Evolutionary conservation across 2,329 filamentous ascomycete genomes (phyloP).

Genomic region (Diaporthe humulicola): DNA sequence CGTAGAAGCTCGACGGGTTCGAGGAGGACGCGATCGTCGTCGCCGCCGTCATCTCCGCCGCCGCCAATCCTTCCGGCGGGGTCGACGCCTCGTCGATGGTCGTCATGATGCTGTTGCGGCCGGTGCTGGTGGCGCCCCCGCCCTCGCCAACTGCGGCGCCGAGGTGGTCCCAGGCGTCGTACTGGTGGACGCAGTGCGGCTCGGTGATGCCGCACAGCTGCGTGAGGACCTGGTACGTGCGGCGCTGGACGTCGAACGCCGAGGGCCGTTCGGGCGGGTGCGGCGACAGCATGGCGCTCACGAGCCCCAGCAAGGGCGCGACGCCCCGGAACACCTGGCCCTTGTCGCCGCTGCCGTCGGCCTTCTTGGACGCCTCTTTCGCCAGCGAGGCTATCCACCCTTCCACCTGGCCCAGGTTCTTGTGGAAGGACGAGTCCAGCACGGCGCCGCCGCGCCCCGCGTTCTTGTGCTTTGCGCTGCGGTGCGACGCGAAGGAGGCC

Average conservation of each 20-base stretch:
- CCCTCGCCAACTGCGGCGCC: conserved; percentile 38
- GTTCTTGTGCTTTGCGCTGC: conserved; percentile 74
- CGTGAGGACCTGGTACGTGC: conserved; percentile 65
- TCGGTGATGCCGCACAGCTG: conserved; percentile 61
- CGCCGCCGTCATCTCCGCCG: not conserved
- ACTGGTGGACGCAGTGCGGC: conserved; percentile 68
- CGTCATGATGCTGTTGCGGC: conserved; percentile 23
- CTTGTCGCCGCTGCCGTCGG: conserved; percentile 52
- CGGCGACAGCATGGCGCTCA: conserved; percentile 66
- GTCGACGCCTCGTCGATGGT: conserved; percentile 24
- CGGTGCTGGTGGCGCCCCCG: not conserved
- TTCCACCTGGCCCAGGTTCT: conserved; percentile 76
- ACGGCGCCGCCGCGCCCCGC: conserved; percentile 71
- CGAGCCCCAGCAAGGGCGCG: conserved; percentile 64
- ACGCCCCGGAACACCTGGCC: conserved; percentile 62
- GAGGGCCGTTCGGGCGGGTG: conserved; percentile 66
- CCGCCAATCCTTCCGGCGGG: conserved; percentile 2
- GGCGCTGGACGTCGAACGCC: conserved; percentile 64
- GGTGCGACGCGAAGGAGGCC: conserved; percentile 75
- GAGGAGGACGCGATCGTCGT: conserved; percentile 10
- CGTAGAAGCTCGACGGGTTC: conserved; percentile 12
- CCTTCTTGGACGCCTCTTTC: conserved; percentile 67
- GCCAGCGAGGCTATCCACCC: conserved; percentile 75
- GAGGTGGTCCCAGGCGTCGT: conserved; percentile 49
- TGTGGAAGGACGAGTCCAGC: conserved; percentile 79